Evolutionary conservation across 169 alveolate genomes (phyloP), one percentile per base, ranked within the genome.

Genomic region (Cryptosporidium muris): DNA sequence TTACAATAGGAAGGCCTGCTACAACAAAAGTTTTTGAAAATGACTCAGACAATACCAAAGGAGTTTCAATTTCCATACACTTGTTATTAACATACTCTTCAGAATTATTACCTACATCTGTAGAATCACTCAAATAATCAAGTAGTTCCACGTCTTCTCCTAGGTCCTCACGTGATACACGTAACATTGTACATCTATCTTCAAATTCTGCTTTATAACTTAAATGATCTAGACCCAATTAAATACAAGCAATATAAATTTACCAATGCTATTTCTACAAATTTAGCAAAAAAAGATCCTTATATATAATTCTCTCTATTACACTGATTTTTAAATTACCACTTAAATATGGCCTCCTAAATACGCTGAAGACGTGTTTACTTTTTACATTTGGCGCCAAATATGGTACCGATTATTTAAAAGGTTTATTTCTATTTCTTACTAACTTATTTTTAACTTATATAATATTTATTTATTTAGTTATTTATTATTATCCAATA

Each of bases 61-160:
- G 92, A 4, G 81, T 88, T 58, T 91, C 94, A 45, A 43, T 68
- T 43, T 74, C 91, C 45, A 82, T 80, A 45, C 80, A 91, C 16
- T 85, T 63, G 34, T 81, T 89, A 14, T 82, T 51, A 40, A 82
- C 89, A 65, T 85, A 85, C 60, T 91, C 89, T 49, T 91, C 94
- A 48, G 85, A 80, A 36, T 90, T 91, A 12, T 91, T 94, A 48
- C 90, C 91, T 74, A 90, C 94, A n/a, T 91, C 80, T 43, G 91
- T 53, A 81, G 91, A 91, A 80, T 91, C 94, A 88, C 91, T 85
- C 48, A 89, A 52, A 81, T 85, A 89, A 2, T 89, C 92, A 37
- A 43, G 81, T 65, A 89, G 51, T 9, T 66, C 92, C 45, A 53
- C 51, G 49, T 89, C 92, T 58, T 66, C 82, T 49, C 91, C 88